Conservation (phyloP, 495 filamentous ascomycete genomes). For the Aspergillus incahuasiensis region DNA sequence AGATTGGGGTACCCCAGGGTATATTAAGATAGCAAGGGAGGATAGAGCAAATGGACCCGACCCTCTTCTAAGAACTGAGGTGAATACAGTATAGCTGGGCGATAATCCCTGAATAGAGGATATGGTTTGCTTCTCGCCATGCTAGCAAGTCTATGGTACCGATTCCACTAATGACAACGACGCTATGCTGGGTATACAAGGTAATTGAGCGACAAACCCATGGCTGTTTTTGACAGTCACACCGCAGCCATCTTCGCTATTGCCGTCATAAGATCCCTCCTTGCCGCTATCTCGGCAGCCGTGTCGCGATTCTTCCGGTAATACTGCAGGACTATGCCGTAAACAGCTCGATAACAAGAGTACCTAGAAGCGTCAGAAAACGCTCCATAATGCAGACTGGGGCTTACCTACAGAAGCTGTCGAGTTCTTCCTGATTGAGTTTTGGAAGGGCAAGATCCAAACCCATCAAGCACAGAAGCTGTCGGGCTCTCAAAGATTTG, state of each 20-base stretch:
- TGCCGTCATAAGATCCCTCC: conserved; percentile 31
- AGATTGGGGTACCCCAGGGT: no score
- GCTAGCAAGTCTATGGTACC: conserved; percentile 6
- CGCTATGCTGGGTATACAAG: conserved; percentile 1
- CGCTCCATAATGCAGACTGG: neutral
- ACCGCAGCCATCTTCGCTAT: conserved; percentile 24
- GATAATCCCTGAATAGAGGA: no score
- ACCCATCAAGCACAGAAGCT: conserved; percentile 34
- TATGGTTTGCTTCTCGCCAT: no score
- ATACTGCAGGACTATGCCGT: conserved; percentile 37
- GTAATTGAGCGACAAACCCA: neutral
- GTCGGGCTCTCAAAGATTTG: conserved; percentile 38
- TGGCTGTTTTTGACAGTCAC: neutral
- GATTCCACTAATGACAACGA: conserved; percentile 2
- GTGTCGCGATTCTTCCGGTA: conserved; percentile 35
- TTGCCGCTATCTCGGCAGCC: conserved; percentile 33
- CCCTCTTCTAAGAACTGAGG: no score
- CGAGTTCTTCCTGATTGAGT: conserved; percentile 26
- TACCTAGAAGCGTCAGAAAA: conserved; percentile 25
- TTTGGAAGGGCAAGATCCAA: conserved; percentile 26
- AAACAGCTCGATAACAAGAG: conserved; percentile 38
- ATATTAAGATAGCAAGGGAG: no score
- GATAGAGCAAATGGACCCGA: no score
- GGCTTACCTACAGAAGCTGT: conserved; percentile 32
- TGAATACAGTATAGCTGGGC: no score